Conservation (phyloP, 2,329 filamentous ascomycete genomes). For the Nemania sp. region DNA sequence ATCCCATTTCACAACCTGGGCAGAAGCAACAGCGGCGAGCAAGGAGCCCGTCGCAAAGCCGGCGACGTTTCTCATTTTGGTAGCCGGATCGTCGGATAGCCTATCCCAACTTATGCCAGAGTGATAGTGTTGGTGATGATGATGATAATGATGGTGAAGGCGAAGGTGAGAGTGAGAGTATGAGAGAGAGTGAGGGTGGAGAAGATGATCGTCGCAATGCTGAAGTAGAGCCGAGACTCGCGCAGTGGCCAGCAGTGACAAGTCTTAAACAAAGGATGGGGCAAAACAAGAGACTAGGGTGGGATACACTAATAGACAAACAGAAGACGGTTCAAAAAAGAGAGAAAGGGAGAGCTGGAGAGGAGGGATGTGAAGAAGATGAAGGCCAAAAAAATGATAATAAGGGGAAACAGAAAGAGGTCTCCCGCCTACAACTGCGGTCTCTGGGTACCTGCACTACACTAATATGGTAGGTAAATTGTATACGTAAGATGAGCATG, state of each 20-base stretch:
- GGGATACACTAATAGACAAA: not conserved
- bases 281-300: not conserved
- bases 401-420: not conserved
- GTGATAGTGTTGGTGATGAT: not conserved
- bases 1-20: constrained; percentile 53
- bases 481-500: not conserved
- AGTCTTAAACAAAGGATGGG: not conserved
- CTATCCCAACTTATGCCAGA: not conserved
- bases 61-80: constrained; percentile 35
- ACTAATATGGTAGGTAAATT: too few relatives aligned
- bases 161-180: not conserved
- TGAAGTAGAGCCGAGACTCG: not conserved
- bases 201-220: not conserved
- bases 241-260: not conserved
- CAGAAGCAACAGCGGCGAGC: constrained; percentile 36
- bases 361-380: not conserved
- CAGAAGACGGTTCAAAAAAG: not conserved
- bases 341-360: not conserved
- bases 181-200: constrained; percentile 4
- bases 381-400: not conserved
- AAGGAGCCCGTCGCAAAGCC: constrained; percentile 37
- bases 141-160: not conserved
- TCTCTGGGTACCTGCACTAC: too few relatives aligned
- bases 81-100: not conserved
- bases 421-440: too few relatives aligned